Conservation (phyloP, 345 rosid species). For the Jatropha curcas region DNA sequence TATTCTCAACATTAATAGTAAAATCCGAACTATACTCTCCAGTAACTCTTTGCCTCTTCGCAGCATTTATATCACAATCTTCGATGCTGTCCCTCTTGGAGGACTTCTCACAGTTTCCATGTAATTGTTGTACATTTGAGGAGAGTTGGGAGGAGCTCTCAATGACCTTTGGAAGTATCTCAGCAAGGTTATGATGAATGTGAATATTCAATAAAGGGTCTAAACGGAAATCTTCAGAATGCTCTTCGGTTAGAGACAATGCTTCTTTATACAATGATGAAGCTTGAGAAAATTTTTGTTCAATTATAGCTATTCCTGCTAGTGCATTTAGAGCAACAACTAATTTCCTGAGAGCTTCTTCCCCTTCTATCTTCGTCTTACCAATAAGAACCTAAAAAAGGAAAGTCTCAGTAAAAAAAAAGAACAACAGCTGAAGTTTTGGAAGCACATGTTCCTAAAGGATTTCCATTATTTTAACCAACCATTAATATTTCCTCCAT, state of each 20-base stretch:
- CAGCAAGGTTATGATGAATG: conserved; percentile 82
- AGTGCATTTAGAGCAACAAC: conserved; percentile 92
- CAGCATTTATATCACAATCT: conserved; percentile 34
- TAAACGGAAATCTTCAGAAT: conserved; percentile 80
- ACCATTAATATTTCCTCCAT: conserved; percentile 95
- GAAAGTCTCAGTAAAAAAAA: conserved; percentile 23
- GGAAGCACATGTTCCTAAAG: conserved; percentile 2
- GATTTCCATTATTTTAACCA: conserved; percentile 12
- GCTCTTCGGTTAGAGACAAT: conserved; percentile 57
- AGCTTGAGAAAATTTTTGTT: conserved; percentile 64
- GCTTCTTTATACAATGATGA: conserved; percentile 78
- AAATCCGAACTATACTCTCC: conserved; percentile 32
- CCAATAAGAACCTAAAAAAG: conserved; percentile 73
- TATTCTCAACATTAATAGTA: conserved; percentile 28
- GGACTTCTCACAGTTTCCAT: conserved; percentile 38
- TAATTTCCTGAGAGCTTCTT: conserved; percentile 82
- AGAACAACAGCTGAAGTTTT: conserved; percentile 12
- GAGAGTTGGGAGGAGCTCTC: conserved; percentile 32
- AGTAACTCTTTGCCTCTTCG: conserved; percentile 49
- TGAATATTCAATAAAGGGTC: conserved; percentile 91
- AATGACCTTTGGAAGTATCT: conserved; percentile 55
- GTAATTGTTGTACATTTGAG: conserved; percentile 27
- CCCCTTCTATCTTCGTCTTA: conserved; percentile 93
- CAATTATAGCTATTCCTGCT: conserved; percentile 84
- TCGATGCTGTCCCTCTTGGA: conserved; percentile 38